Evolutionary conservation across 495 filamentous ascomycete species (phyloP), one percentile per base, ranked within the genome.

Genomic region (Tirmania nivea): DNA sequence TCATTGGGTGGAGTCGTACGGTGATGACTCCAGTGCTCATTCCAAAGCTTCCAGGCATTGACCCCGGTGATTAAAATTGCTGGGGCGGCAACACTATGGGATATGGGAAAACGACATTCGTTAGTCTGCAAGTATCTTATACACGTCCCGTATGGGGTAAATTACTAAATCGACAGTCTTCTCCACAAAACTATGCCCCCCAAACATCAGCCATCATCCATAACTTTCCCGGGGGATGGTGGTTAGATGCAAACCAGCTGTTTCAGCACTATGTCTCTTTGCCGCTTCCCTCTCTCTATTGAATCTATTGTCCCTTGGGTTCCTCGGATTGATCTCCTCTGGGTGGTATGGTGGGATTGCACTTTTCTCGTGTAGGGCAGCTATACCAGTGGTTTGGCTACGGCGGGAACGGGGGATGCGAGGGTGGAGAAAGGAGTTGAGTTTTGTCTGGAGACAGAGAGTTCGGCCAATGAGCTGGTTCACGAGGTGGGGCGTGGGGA

Each of bases 21-120:
- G 83, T 81, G 86, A 71, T 95, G 88, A 71, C 89, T 83, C 88
- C 86, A 94, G 70, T 95, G 88, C 77, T 92, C 84, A 55, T 74
- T 76, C 85, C 86, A 95, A 54, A 90, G 78, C 66, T 75, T 78
- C 66, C 84, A 90, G 61, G 89, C 85, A 68, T 94, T 95, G 63
- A 78, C 59, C 54, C 71, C 67, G 48, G 80, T 77, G 58, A 84
- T 68, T 57, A 84, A 70, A 55, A 95, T 71, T 67, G 66, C 69
- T 51, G 86, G 85, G 59, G 80, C 69, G 42, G 81, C 71, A 61
- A 69, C 76, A 64, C 86, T 92, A 60, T 56, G 51, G 12, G 42
- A 37, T 19, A 50, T 2, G 25, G 25, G 7, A 7, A 31, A 31
- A 31, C 25, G 25, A 7, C 1, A 31, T 31, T 31, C 56, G 14